Evolutionary conservation across 1,139 yeast species (phyloP), one percentile per base, ranked within the genome.

Genomic region (Yamadazyma kanchanaburiensis): DNA sequence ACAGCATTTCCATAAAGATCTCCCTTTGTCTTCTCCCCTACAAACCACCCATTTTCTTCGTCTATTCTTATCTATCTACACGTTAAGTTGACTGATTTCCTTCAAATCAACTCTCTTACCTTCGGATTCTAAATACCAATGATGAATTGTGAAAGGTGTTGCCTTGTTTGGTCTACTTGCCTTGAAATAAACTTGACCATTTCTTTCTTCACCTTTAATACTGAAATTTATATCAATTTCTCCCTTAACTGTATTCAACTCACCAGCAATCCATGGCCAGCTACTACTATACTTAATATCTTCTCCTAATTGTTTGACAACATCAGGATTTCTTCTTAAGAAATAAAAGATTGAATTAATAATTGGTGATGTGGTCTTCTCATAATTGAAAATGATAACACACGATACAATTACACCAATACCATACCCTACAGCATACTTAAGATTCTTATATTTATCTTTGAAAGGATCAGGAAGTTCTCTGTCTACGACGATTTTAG

Each of bases 191-290:
- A 80, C 62, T 34, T 57, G 64, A n/a, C 80, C 82, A 3, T 59
- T 49, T 5, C 58, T 60, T 38, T 66, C 64, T 30, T 65, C 67
- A 9, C 97, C 98, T 45, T 72, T 70, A 25, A 87, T 85, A 24
- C 69, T 60, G 46, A 87, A 87, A 20, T 58, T 56, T 43, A 91
- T 77, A 51, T 89, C 83, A 27, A 91, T 83, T 14, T 73, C 65
- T 12, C 96, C 96, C 35, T 77, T 72, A 38, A 86, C 86, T 21
- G 94, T 86, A 46, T 89, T 87, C 43, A 91, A 65, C 27, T 78
- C 74, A 6, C 98, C 98, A 33, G 73, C 63, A 35, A 91, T 80
- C 96, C 96, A 91, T 4, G 98, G 97, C 64, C 83, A 75, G 26
- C 83, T 56, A 29, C 73, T 66, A 21, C 71, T 69, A 52, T 82